Evolutionary conservation across 768 basidiomycete genomes (phyloP).

Genomic region (Pleurotus tuber-regium): DNA sequence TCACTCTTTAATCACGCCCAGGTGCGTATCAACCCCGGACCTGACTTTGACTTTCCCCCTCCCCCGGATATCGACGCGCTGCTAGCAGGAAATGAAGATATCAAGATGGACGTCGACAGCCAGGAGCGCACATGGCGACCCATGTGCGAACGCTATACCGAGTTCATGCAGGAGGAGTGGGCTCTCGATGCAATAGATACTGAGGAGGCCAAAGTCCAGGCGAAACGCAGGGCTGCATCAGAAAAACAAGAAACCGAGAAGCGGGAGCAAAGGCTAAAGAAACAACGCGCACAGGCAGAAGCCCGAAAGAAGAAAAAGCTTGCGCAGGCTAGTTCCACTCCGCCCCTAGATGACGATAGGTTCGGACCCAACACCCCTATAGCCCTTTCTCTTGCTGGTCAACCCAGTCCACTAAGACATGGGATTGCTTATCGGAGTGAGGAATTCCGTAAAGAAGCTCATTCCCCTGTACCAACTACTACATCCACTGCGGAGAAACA

Average conservation of each 20-base stretch:
- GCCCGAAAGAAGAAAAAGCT: slow-evolving; percentile 50
- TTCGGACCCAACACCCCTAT: slow-evolving; percentile 11
- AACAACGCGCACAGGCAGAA: slow-evolving; percentile 50
- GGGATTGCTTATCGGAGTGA: slow-evolving; percentile 35
- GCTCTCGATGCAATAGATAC: slow-evolving; percentile 77
- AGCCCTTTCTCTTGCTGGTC: slow-evolving; percentile 14
- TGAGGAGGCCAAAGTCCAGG: slow-evolving; percentile 53
- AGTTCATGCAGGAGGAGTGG: slow-evolving; percentile 85
- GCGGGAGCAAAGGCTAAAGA: slow-evolving; percentile 44
- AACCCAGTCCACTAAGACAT: slow-evolving; percentile 42
- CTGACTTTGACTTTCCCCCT: slow-evolving; percentile 78
- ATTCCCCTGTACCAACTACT: slow-evolving; percentile 52
- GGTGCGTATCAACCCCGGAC: slow-evolving; percentile 85
- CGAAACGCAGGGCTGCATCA: slow-evolving; percentile 32
- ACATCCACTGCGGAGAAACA: slow-evolving; percentile 48
- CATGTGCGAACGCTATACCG: slow-evolving; percentile 77
- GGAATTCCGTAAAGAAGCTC: slow-evolving; percentile 29
- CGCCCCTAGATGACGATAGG: slow-evolving; percentile 21
- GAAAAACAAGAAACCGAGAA: slow-evolving; percentile 48
- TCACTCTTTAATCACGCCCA: slow-evolving; percentile 90
- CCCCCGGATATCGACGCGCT: slow-evolving; percentile 73
- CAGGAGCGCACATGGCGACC: slow-evolving; percentile 68
- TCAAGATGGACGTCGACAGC: slow-evolving; percentile 18
- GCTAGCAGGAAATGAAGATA: slow-evolving; percentile 33
- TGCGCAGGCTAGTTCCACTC: slow-evolving; percentile 26